These are phyloP conservation scores for Sporothrix luriei DNA, from an alignment of 2,329 filamentous ascomycete genomes.

Conservation along the genomic window DNA sequence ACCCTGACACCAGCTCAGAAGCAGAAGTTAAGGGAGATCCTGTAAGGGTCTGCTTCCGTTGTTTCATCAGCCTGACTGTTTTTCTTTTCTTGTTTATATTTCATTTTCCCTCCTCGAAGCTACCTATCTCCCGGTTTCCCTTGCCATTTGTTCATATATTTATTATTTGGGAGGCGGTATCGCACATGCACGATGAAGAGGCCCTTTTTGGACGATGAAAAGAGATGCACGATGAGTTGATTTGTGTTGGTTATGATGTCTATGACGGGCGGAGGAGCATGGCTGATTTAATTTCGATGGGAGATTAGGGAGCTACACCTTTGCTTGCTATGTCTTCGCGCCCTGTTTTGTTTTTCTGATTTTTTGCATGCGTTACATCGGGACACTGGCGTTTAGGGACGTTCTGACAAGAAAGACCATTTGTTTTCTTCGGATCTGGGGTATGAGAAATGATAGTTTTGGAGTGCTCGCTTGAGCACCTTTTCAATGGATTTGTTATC, in stretches of 20 bases:
- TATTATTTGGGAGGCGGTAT: constrained; percentile 5
- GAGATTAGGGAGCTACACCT: not conserved
- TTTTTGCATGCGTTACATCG: constrained; percentile 17
- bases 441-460: not conserved
- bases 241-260: constrained; percentile 22
- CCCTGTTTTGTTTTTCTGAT: not conserved
- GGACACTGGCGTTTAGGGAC: constrained; percentile 19
- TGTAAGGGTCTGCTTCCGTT: constrained; percentile 49
- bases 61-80: not conserved
- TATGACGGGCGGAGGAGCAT: constrained; percentile 22
- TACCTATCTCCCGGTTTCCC: not conserved
- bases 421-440: constrained; percentile 13
- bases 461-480: not conserved
- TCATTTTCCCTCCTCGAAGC: not conserved
- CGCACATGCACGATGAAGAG: not conserved
- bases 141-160: not conserved
- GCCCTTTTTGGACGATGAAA: not conserved
- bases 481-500: no score
- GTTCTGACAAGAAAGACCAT: constrained; percentile 15
- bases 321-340: not conserved
- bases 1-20: constrained; percentile 78
- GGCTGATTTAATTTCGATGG: not conserved
- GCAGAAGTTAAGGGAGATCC: constrained; percentile 74
- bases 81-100: not conserved
- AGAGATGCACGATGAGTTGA: not conserved